Percentiles rank a stretch among this genome's conserved stretches.
phyloP scores from a whole-genome alignment of 2,329 filamentous ascomycete genomes.

The Fusarium goolgardi region DNA sequence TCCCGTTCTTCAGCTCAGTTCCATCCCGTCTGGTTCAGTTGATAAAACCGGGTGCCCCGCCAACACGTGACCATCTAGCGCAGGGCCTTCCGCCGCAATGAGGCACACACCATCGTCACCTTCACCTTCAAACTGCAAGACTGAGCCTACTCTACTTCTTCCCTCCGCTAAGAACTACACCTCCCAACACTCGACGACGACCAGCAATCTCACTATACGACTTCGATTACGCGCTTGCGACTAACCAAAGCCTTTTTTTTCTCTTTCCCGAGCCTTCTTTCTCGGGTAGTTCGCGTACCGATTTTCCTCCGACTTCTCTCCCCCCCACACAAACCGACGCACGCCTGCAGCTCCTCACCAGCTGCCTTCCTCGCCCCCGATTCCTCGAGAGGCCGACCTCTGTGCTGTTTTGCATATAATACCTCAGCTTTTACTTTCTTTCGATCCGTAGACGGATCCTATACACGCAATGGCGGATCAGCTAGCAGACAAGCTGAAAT shows the following conservation, averaged over 20 bases:
- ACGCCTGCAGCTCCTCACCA: conserved; percentile 37
- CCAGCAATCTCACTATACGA: conserved; percentile 31
- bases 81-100: conserved; percentile 40
- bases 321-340: conserved; percentile 31
- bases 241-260: conserved; percentile 24
- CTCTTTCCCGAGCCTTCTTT: conserved; percentile 28
- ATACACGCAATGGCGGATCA: conserved; percentile 58
- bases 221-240: conserved; percentile 32
- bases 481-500: conserved; percentile 59
- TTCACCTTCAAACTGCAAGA: conserved; percentile 45
- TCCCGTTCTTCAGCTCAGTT: conserved; percentile 10
- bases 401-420: conserved; percentile 43
- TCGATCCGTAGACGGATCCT: conserved; percentile 45
- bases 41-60: conserved; percentile 47
- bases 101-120: conserved; percentile 49
- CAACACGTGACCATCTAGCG: conserved; percentile 50
- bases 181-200: conserved; percentile 31
- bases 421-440: conserved; percentile 34
- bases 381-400: conserved; percentile 32
- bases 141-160: conserved; percentile 46
- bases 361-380: conserved; percentile 30
- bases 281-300: conserved; percentile 37
- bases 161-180: conserved; percentile 36
- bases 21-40: neutral
- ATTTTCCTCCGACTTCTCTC: conserved; percentile 30